Conservation (phyloP, 2,329 filamentous ascomycete genomes). For the Cadophora luteo-olivacea region DNA sequence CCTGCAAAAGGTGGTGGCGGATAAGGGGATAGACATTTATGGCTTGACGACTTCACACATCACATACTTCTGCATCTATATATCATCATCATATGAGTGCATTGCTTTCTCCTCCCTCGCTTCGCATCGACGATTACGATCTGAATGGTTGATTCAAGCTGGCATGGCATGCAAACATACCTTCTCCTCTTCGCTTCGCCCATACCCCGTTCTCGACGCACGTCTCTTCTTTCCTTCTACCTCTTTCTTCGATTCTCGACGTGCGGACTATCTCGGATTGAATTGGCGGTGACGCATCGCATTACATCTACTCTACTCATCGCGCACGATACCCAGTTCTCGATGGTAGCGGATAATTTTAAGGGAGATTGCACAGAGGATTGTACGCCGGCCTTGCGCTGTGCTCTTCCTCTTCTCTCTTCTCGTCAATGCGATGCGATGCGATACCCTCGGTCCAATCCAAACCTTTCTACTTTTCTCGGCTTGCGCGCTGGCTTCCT, state of each 20-base stretch:
- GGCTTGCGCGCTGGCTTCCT: background rate
- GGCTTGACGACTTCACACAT: constrained; percentile 34
- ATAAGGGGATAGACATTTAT: constrained; percentile 32
- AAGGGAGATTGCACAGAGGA: background rate
- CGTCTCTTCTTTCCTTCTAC: constrained; percentile 17
- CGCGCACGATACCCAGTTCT: too few relatives aligned
- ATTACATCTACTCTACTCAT: background rate
- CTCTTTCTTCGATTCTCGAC: constrained; percentile 23
- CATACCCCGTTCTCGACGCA: constrained; percentile 37
- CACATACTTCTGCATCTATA: constrained; percentile 17
- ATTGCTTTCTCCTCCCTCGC: background rate
- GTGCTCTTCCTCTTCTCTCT: constrained; percentile 25
- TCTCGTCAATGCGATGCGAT: background rate
- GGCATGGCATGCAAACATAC: background rate
- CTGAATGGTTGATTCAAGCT: too few relatives aligned
- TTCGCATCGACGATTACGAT: background rate
- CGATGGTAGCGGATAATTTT: background rate
- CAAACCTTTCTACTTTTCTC: constrained; percentile 15
- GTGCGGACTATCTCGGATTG: constrained; percentile 18
- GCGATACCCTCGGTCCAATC: background rate
- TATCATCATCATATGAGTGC: constrained; percentile 1
- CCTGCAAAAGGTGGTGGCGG: background rate
- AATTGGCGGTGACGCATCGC: background rate
- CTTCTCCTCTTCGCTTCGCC: constrained; percentile 30
- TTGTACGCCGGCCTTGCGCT: constrained; percentile 22